Evolutionary conservation across 75 land plant species (phyloP), one percentile per base, ranked within the genome.

Genomic region (Adiantum capillusveneris): DNA sequence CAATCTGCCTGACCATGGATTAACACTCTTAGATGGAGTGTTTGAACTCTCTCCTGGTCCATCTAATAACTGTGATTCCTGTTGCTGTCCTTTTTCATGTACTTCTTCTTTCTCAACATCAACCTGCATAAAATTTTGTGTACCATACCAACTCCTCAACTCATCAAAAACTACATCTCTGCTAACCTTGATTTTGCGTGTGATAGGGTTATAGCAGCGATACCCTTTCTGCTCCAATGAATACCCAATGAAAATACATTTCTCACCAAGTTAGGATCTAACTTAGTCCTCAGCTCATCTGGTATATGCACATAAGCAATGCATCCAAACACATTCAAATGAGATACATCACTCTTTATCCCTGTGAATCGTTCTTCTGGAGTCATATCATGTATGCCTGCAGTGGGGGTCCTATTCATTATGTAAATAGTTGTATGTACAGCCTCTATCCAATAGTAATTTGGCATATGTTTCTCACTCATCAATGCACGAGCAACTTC

Each of bases 61-160:
- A 39, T 13, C 13, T 39, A 39, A 13, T 9, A 13, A 7, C 13
- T 39, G 42, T 13, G 13, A 39, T 39, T 39, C 42, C 42, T 39
- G 13, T 39, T 39, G 42, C 42, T 9, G 7, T 39, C 13, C 42
- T 39, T 39, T 39, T 39, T 39, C 42, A 39, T 9, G 42, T 13
- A 39, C 42, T 39, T 39, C 42, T 39, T 39, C 42, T 39, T 39
- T 39, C 42, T 39, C 42, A 39, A 39, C 42, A 9, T 39, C 42
- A 39, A 39, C 42, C 42, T 39, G 42, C 13, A 39, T 39, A 39
- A 13, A 9, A 9, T 39, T 39, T 7, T 39, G 13, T 39, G 42
- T 13, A 39, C 42, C 42, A 39, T 39, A 39, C 13, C 13, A 39
- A 39, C 42, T 39, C n/a, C n/a, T n/a, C n/a, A n/a, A n/a, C n/a